phyloP scores from a whole-genome alignment of 2,329 filamentous ascomycete genomes.

The Lasiodiplodia citricola region DNA sequence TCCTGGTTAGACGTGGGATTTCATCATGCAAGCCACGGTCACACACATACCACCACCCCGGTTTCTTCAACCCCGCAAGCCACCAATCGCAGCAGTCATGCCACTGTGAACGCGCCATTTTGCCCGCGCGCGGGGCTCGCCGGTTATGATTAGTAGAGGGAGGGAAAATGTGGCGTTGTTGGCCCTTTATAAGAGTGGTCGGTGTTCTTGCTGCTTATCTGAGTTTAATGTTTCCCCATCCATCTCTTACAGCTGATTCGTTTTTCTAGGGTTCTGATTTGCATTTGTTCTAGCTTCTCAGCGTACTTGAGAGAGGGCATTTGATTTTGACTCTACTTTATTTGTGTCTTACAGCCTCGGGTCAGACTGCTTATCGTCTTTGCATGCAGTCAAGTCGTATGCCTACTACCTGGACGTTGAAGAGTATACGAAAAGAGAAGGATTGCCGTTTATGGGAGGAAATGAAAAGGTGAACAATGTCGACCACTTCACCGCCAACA shows the following conservation, averaged over 20 bases:
- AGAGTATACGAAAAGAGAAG: neutral
- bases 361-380: too few species aligned
- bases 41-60: neutral
- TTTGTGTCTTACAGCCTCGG: too few species aligned
- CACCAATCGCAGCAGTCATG: neutral
- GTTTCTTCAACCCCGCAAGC: neutral
- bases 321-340: too few species aligned
- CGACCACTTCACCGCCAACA: neutral
- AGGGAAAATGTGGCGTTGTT: neutral
- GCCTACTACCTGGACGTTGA: neutral
- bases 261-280: too few species aligned
- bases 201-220: too few species aligned
- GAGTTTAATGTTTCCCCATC: neutral
- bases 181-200: neutral
- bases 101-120: neutral
- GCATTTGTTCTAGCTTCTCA: too few species aligned
- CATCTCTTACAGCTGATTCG: too few species aligned
- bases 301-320: too few species aligned
- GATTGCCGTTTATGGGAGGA: neutral
- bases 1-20: neutral
- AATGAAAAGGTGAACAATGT: neutral
- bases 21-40: conserved; percentile 16
- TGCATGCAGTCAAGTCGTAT: neutral
- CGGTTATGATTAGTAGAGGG: neutral
- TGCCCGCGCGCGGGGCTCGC: neutral